Evolutionary conservation across 257 asterid genomes (phyloP), one percentile per base, ranked within the genome.

Genomic region (Haberlea rhodopensis): DNA sequence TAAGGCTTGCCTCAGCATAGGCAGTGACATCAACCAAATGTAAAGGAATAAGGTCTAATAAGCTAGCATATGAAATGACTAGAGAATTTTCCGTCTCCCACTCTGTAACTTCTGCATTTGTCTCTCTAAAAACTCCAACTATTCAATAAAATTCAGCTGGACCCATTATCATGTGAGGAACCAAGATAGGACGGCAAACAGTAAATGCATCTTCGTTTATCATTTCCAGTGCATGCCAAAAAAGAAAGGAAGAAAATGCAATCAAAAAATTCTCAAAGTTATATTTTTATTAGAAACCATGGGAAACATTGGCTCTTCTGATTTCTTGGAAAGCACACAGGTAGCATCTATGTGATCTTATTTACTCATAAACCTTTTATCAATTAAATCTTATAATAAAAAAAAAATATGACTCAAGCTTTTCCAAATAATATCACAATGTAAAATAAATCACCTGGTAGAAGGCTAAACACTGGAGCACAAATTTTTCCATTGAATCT

Each of bases 401-500:
- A 58, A 3, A 22, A 69, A 37, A 54, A 25, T 61, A 52, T 29
- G 18, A 22, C n/a, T 22, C 68, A 73, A 64, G 48, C 65, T 25
- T 37, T 24, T 24, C 24, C 61, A 57, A 55, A 78, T 69, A 48
- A 31, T n/a, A 40, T 2, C 32, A 32, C 57, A 22, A 34, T 55
- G 61, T 51, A 74, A 26, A 56, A 65, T 71, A 58, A 34, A 59
- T 59, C 63, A 92, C 99, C 97, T 92, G 99, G 77, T 92, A 92
- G 78, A 92, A 92, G 74, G 99, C 96, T 73, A 87, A 75, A 81
- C 99, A 92, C 79, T 92, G 99, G 67, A 92, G 95, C 55, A 78
- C 89, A 80, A 92, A 92, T 70, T 92, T 92, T 65, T 92, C 99
- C 95, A 87, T 75, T 18, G 99, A 92, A 73, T 92, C 99, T 74